Base-by-base conservation (phyloP, 2,329 filamentous ascomycete genomes). In the Aschersonia sp. region DNA sequence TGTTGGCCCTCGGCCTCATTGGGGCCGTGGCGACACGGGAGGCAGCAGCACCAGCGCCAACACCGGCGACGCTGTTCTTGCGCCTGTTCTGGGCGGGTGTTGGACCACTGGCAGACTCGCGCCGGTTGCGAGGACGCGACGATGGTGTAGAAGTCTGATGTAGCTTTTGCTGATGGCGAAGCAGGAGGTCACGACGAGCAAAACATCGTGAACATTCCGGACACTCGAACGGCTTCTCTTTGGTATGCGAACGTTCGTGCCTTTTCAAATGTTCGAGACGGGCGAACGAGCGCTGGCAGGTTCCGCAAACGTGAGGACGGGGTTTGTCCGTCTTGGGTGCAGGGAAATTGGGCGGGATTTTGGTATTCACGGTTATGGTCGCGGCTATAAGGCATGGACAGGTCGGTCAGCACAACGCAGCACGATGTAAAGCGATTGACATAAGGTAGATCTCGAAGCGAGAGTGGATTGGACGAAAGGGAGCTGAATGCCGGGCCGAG, bases 201-300 rank as follows among this genome's bases (percentile, higher is more conserved):
- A 98, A 98, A 68, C 92, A 97, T 67, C 92, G 73, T 39, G 87
- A 77, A 66, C 92, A 98, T 64, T 97, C 87, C 31, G 87, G 87
- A 59, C 92, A 98, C 66, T 95, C 88, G 58, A 98, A 98, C 1
- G 92, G 92, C 72, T 98, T 98, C 69, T 98, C 89, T 65, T 98
- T 95, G 43, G 89, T 95, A 63, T 95, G 89, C n/a, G 88, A 95
- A 52, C 92, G 80, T 68, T 97, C 92, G 66, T 98, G 92, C 51
- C 92, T 84, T 70, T 98, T 98, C 55, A 98, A 71, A 64, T 98
- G 92, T 68, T 98, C 92, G 57, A 98, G 71, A 51, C 92, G 82
- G 49, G 92, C 92, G 64, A 98, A 98, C 32, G 87, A 94, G 54
- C 92, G 82, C 58, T 82, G 79, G 65, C 92, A 98, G 44, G 89